These are phyloP conservation scores for Paraconiothyrium brasiliense DNA, from an alignment of 2,329 filamentous ascomycete genomes.

Conservation along the genomic window DNA sequence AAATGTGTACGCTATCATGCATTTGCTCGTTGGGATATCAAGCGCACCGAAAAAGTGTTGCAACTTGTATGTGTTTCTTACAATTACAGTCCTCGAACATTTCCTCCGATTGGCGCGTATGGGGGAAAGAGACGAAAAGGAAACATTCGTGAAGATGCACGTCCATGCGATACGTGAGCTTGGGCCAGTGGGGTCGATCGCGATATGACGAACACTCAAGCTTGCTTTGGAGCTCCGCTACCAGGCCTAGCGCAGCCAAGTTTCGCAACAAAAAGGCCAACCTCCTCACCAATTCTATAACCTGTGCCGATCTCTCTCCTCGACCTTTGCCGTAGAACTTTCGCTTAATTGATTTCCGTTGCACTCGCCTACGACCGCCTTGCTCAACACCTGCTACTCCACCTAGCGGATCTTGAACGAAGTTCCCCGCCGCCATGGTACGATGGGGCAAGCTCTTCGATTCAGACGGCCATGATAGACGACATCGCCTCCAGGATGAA, in stretches of 20 bases:
- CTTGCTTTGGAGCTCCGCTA: conserved; percentile 7
- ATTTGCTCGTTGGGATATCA: conserved; percentile 8
- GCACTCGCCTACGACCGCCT: neutral
- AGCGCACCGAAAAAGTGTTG: conserved; percentile 7
- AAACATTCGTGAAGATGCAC: neutral
- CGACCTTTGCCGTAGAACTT: neutral
- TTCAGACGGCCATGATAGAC: conserved; percentile 48
- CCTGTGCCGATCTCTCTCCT: neutral
- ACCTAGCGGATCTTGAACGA: conserved; percentile 17
- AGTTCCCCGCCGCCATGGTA: conserved; percentile 45
- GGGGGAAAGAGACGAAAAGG: neutral
- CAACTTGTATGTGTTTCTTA: neutral
- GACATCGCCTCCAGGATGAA: conserved; percentile 54
- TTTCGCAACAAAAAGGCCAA: conserved; percentile 9
- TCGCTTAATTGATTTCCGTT: neutral
- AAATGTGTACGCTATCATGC: conserved; percentile 25
- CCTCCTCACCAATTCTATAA: neutral
- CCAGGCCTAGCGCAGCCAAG: conserved; percentile 15
- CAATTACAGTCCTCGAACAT: neutral
- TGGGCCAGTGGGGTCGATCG: conserved; percentile 10
- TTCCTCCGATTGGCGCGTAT: neutral
- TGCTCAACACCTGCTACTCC: neutral
- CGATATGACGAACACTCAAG: conserved; percentile 6
- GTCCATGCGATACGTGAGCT: neutral
- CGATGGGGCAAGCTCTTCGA: conserved; percentile 51